Conservation (phyloP, 1,139 yeast genomes). For the Sugiyamaella grinbergsii region DNA sequence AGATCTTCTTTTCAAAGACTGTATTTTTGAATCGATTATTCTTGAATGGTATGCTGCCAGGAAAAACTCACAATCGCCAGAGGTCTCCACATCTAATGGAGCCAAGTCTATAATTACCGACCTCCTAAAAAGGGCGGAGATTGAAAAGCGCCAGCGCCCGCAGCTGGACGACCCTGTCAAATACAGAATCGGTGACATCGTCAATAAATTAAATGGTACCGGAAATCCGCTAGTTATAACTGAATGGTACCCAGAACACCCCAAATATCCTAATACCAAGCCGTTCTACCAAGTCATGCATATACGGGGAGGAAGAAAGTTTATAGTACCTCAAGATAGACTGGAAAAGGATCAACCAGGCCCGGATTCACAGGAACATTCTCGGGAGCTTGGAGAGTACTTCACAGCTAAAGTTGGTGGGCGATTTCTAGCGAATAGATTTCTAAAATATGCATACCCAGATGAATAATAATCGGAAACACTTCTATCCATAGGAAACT, state of each 20-base stretch:
- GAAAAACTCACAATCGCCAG: background rate
- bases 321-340: background rate
- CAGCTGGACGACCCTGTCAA: background rate
- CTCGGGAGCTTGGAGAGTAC: slow-evolving; percentile 11
- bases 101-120: background rate
- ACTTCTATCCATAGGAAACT: background rate
- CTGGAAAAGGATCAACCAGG: background rate
- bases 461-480: slow-evolving; percentile 1
- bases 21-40: slow-evolving; percentile 3
- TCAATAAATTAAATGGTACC: background rate
- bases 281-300: slow-evolving; percentile 1
- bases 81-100: too few species aligned
- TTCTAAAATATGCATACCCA: slow-evolving; percentile 7
- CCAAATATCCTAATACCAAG: background rate
- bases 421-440: background rate
- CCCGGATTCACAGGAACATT: too few species aligned
- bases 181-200: slow-evolving; percentile 16
- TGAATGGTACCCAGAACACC: slow-evolving; percentile 15
- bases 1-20: background rate
- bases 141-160: background rate
- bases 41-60: slow-evolving; percentile 1
- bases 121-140: background rate
- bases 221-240: slow-evolving; percentile 1
- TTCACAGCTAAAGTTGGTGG: background rate
- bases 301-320: background rate